Base-by-base conservation (phyloP, 305 asterid species). In the Nicotiana rustica region DNA sequence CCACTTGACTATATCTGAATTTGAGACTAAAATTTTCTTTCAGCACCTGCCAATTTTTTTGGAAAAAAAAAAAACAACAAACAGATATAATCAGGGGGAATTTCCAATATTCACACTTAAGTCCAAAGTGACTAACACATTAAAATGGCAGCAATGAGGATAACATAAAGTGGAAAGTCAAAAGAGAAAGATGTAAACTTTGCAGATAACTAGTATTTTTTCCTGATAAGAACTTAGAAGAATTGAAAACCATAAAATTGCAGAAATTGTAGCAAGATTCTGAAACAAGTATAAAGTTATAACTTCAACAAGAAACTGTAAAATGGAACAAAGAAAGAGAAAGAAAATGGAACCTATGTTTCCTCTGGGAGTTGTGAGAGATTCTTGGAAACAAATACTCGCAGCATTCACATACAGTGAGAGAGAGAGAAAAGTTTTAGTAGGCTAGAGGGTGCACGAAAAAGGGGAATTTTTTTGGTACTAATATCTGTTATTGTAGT, bases 1-100 rank as follows among this genome's bases (percentile, higher is more conserved):
- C 86, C 85, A 84, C 69, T 52, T 49, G 65, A 83, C 61, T 47
- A 35, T 17, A 62, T 76, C 85, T 78, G 83, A 52, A 62, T 80
- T 81, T 62, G 57, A 81, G 82, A 76, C 55, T 19, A 33, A 15
- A 33, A 56, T 12, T 33, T 44, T 17, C 71, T 33, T 67, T 84
- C 73, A 84, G 67, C 38, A 75, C 87, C 86, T 71, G 84, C 12
- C 65, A 77, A 25, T 76, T 80, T 9, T 44, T 8, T 15, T 25
- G 0, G 62, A 52, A 47, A 25, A 64, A 33, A 68, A 36, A 35
- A 57, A 10, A 41, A 59, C 14, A 65, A 73, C 9, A 75, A 52
- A 14, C 29, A 75, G 25, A 31, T 10, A 59, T 59, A 73, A 73
- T 71, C 61, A 71, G 38, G 61, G 35, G 35, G 44, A 70, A 41